Percentiles rank a stretch among this genome's conserved stretches.
Conservation (phyloP, 2,329 filamentous ascomycete species). For the Periconia sp. region DNA sequence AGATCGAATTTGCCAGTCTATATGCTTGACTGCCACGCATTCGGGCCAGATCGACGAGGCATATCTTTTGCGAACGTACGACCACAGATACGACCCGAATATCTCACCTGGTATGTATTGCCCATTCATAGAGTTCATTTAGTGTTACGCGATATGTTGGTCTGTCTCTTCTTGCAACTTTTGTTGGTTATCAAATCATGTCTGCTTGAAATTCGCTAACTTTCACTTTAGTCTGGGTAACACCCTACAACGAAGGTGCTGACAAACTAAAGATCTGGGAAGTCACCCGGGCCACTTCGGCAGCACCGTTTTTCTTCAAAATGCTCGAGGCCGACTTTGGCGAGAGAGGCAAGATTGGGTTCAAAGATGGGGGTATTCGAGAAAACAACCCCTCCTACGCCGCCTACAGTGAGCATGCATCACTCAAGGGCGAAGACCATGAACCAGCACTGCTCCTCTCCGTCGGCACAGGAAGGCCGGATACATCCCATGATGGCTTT, state of each 20-base stretch:
- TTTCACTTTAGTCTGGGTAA: slow-evolving; percentile 43
- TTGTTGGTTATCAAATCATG: too few species aligned
- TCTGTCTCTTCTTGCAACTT: too few species aligned
- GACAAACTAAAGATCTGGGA: slow-evolving; percentile 54
- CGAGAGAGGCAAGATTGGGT: slow-evolving; percentile 41
- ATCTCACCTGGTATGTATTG: slow-evolving; percentile 31
- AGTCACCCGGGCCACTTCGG: slow-evolving; percentile 55
- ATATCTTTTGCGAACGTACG: slow-evolving; percentile 52
- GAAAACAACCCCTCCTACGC: slow-evolving; percentile 55
- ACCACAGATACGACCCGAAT: slow-evolving; percentile 47
- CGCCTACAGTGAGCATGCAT: slow-evolving; percentile 51
- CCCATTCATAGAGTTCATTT: too few species aligned
- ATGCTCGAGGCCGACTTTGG: slow-evolving; percentile 49
- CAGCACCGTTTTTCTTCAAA: slow-evolving; percentile 56
- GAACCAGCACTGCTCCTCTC: slow-evolving; percentile 50
- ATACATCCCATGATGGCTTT: slow-evolving; percentile 50
- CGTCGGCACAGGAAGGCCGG: slow-evolving; percentile 51
- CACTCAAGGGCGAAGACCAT: slow-evolving; percentile 46
- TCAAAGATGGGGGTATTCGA: slow-evolving; percentile 55
- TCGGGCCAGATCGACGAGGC: slow-evolving; percentile 51
- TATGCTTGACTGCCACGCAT: slow-evolving; percentile 54
- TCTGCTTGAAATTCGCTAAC: background rate
- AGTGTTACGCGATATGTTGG: too few species aligned
- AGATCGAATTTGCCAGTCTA: slow-evolving; percentile 43
- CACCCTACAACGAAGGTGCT: slow-evolving; percentile 51